Conservation (phyloP, 441 rosid species). For the Oxalis stricta region DNA sequence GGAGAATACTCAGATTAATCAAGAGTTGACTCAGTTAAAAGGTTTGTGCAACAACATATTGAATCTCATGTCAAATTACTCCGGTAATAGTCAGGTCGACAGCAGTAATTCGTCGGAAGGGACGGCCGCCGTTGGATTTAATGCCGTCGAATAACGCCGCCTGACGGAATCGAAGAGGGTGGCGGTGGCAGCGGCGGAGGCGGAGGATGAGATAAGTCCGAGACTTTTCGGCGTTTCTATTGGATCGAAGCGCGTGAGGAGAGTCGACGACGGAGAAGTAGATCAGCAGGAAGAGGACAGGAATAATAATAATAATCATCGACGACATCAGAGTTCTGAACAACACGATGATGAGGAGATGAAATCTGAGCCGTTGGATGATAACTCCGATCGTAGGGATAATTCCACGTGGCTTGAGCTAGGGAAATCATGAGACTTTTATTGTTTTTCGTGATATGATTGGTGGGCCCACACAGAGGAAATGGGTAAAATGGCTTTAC, state of each 20-base stretch:
- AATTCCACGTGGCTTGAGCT: conserved; percentile 59
- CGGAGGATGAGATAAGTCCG: conserved; percentile 32
- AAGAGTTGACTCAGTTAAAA: conserved; percentile 47
- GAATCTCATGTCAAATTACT: conserved; percentile 44
- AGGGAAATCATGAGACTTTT: conserved; percentile 41
- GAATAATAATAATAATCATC: no score
- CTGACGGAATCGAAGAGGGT: conserved; percentile 14
- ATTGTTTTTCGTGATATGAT: no score
- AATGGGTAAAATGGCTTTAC: no score
- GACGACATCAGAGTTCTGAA: no score
- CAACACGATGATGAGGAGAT: conserved; percentile 28
- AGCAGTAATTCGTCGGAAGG: conserved; percentile 9
- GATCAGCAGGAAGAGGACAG: conserved; percentile 11
- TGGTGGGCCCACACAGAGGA: no score
- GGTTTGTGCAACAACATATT: conserved; percentile 53
- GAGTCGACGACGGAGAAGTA: conserved; percentile 32
- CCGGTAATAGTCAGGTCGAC: conserved; percentile 36
- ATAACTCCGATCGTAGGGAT: conserved; percentile 18
- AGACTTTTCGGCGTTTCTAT: conserved; percentile 75
- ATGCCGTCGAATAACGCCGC: conserved; percentile 16
- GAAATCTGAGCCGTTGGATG: conserved; percentile 54
- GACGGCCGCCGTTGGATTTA: conserved; percentile 18
- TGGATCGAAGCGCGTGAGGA: conserved; percentile 55
- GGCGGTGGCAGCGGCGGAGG: conserved; percentile 10
- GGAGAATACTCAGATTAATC: conserved; percentile 50